phyloP scores from a whole-genome alignment of 2,329 filamentous ascomycete genomes.

The Colletotrichum karsti region DNA sequence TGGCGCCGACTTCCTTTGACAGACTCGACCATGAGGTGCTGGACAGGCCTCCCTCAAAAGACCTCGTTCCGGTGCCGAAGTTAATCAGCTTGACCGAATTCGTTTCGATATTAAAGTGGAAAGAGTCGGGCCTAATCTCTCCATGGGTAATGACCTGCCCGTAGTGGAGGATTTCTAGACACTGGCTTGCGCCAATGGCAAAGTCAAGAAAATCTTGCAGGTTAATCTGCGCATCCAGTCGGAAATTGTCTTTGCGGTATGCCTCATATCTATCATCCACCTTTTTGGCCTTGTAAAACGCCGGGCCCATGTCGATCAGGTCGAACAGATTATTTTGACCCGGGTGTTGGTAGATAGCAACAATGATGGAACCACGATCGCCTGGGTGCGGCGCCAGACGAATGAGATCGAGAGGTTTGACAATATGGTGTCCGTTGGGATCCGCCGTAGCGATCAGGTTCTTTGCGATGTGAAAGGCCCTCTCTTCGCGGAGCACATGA shows the following conservation, averaged over 20 bases:
- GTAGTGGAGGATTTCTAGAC: constrained; percentile 90
- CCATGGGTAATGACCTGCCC: constrained; percentile 87
- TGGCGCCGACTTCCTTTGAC: constrained; percentile 84
- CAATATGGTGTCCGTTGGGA: constrained; percentile 77
- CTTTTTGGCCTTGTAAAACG: constrained; percentile 68
- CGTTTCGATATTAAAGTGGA: constrained; percentile 81
- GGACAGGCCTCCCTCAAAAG: constrained; percentile 88
- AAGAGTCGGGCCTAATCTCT: constrained; percentile 89
- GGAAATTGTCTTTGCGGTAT: constrained; percentile 52
- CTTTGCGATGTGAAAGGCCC: constrained; percentile 85
- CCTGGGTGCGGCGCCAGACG: constrained; percentile 73
- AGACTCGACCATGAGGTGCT: constrained; percentile 88
- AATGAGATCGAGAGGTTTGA: constrained; percentile 82
- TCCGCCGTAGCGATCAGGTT: constrained; percentile 76
- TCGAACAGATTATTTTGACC: constrained; percentile 77
- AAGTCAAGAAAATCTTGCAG: constrained; percentile 87
- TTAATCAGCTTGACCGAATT: constrained; percentile 81
- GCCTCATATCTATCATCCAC: constrained; percentile 59
- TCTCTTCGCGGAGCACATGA: constrained; percentile 84
- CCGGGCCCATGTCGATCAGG: constrained; percentile 80
- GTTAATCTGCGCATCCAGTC: constrained; percentile 68
- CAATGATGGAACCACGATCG: constrained; percentile 76
- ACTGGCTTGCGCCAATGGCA: constrained; percentile 87
- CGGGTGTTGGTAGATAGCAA: constrained; percentile 82
- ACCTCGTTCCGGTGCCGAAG: constrained; percentile 85